These are phyloP conservation scores for Camellia japonica DNA, from an alignment of 148 eudicot species.

Conservation along the genomic window DNA sequence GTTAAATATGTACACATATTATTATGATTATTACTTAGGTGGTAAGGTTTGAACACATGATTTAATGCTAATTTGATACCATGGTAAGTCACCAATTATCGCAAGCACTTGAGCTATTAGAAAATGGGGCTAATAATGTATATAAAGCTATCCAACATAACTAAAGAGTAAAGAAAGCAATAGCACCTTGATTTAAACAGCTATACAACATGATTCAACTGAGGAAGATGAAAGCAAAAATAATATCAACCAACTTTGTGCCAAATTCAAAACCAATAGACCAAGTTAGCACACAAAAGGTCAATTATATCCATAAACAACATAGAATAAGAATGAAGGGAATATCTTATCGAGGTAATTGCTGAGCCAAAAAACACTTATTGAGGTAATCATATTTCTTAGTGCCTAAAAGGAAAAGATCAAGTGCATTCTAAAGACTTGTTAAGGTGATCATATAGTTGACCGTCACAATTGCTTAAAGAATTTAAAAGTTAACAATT, in stretches of 20 bases:
- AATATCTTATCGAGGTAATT: no score
- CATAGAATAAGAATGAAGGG: no score
- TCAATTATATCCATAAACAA: not conserved
- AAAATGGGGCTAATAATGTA: no score
- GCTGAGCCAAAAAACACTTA: no score
- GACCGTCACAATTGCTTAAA: not conserved
- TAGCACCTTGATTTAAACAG: not conserved
- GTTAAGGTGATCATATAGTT: not conserved
- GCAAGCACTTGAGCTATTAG: no score
- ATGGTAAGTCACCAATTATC: no score
- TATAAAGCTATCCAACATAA: not conserved
- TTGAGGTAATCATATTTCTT: not conserved
- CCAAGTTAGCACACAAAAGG: not conserved
- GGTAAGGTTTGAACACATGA: no score
- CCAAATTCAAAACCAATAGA: not conserved
- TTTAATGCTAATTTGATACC: no score
- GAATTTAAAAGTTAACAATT: not conserved
- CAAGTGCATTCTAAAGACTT: not conserved
- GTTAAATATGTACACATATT: no score
- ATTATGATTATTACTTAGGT: no score
- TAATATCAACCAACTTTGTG: not conserved
- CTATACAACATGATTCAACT: not conserved
- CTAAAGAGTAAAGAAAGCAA: not conserved
- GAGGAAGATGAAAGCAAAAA: not conserved
- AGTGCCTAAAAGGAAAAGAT: not conserved